A percentile compares a stretch with the other conserved stretches of the same genome.
phyloP scores from a whole-genome alignment of 768 basidiomycete genomes.

The Tylopilus sp. region DNA sequence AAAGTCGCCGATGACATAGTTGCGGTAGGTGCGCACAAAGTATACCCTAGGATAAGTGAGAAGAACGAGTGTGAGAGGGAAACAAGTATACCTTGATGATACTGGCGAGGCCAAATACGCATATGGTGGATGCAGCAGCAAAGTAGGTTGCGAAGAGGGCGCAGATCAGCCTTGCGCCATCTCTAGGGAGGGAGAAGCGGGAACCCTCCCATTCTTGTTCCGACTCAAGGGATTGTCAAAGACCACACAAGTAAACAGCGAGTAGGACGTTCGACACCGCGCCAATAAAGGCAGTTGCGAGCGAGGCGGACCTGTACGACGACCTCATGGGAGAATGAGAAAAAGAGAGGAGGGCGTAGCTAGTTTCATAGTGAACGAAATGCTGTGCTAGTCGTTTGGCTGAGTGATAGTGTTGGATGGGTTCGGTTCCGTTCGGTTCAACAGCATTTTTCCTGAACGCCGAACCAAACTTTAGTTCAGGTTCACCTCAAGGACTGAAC shows the following conservation, averaged over 20 bases:
- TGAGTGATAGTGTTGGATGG: constrained; percentile 2
- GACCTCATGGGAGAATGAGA: constrained; percentile 3
- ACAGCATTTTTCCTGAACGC: no score
- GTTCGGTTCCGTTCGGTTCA: no score
- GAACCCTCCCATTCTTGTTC: constrained; percentile 50
- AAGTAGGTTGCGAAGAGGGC: constrained; percentile 66
- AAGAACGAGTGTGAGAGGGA: neutral
- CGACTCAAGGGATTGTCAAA: constrained; percentile 44
- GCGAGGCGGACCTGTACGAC: constrained; percentile 32
- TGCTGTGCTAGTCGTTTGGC: constrained; percentile 5
- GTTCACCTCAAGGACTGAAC: no score
- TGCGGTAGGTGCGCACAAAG: constrained; percentile 77
- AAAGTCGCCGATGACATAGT: constrained; percentile 79
- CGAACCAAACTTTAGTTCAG: no score
- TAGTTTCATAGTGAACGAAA: constrained; percentile 5
- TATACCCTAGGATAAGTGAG: constrained; percentile 45
- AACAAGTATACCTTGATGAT: constrained; percentile 54
- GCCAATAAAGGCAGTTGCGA: constrained; percentile 37
- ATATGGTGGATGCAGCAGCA: constrained; percentile 59
- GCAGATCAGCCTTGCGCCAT: constrained; percentile 50
- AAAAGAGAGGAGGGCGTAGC: neutral
- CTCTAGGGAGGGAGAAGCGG: constrained; percentile 37
- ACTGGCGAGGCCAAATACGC: constrained; percentile 63
- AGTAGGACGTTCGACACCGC: constrained; percentile 39
- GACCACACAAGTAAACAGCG: constrained; percentile 38